phyloP scores from a whole-genome alignment of 2,329 filamentous ascomycete genomes.

The Trematosphaeria pertusa region DNA sequence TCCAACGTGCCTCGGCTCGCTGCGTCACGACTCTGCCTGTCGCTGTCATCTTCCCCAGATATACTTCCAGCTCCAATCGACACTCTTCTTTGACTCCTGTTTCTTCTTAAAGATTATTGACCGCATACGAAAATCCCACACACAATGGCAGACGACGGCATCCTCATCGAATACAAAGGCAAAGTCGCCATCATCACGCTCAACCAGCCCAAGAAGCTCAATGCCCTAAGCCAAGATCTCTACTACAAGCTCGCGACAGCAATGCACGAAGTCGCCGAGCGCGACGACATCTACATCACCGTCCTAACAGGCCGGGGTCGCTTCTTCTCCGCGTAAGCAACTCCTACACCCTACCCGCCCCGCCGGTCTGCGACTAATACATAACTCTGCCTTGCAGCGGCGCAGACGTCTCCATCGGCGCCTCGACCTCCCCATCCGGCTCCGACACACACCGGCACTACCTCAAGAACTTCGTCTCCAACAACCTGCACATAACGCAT shows the following conservation, averaged over 20 bases:
- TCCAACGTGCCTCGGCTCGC: slow-evolving; percentile 29
- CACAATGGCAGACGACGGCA: slow-evolving; percentile 54
- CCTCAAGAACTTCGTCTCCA: slow-evolving; percentile 75
- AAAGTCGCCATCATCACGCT: slow-evolving; percentile 85
- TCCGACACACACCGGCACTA: slow-evolving; percentile 61
- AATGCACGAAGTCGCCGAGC: slow-evolving; percentile 77
- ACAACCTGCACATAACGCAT: slow-evolving; percentile 89
- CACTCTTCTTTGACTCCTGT: background rate
- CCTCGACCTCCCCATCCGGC: slow-evolving; percentile 44
- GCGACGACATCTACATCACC: slow-evolving; percentile 83
- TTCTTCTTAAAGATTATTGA: background rate
- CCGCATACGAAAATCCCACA: background rate
- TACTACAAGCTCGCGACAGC: slow-evolving; percentile 80
- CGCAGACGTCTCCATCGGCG: slow-evolving; percentile 73
- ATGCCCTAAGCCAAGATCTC: slow-evolving; percentile 73
- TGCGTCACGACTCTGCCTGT: slow-evolving; percentile 14
- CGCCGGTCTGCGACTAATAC: too few relatives aligned
- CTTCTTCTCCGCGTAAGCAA: slow-evolving; percentile 82
- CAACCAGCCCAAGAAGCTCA: slow-evolving; percentile 84
- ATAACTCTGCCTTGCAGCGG: too few relatives aligned
- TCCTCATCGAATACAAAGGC: slow-evolving; percentile 69
- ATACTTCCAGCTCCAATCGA: background rate
- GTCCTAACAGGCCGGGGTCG: slow-evolving; percentile 81
- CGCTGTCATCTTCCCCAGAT: slow-evolving; percentile 13
- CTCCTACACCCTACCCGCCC: slow-evolving; percentile 1